phyloP scores from a whole-genome alignment of 2,329 filamentous ascomycete genomes.

The Tolypocladium nubicola region DNA sequence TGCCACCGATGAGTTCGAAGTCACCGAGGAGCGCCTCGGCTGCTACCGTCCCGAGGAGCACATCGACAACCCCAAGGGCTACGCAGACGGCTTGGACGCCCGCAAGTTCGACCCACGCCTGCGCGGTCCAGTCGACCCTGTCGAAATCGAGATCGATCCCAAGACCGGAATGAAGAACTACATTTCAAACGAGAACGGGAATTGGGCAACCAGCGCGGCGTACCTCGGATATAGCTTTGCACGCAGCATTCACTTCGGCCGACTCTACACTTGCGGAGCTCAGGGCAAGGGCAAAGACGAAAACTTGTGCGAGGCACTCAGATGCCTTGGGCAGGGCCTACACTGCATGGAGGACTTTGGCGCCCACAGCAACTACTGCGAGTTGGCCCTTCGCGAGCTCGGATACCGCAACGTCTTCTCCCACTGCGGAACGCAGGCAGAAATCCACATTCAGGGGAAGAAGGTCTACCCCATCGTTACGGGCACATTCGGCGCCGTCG shows the following conservation, averaged over 20 bases:
- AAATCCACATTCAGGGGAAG: conserved; percentile 53
- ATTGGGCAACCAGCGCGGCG: conserved; percentile 82
- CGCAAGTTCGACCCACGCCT: conserved; percentile 71
- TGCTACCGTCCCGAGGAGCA: conserved; percentile 70
- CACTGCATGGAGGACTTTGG: conserved; percentile 73
- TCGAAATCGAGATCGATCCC: conserved; percentile 63
- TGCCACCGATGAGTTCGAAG: conserved; percentile 78
- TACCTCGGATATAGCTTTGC: conserved; percentile 70
- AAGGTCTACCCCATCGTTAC: conserved; percentile 67
- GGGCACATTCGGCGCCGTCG: conserved; percentile 65
- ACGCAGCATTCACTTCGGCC: conserved; percentile 66
- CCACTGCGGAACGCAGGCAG: conserved; percentile 57
- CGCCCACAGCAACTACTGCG: conserved; percentile 76
- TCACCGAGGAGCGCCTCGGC: conserved; percentile 68
- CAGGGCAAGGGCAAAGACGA: conserved; percentile 54
- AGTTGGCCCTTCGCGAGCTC: conserved; percentile 66
- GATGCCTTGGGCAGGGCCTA: conserved; percentile 65
- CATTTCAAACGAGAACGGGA: conserved; percentile 80
- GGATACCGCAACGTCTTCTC: conserved; percentile 72
- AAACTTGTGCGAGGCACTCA: conserved; percentile 69
- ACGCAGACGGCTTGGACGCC: conserved; percentile 79
- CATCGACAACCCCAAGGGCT: conserved; percentile 72
- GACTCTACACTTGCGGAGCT: conserved; percentile 60
- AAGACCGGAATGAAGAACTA: conserved; percentile 98
- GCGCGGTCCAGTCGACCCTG: conserved; percentile 62